These are phyloP conservation scores for Saraca asoca DNA, from an alignment of 331 rosid genomes.

Conservation along the genomic window DNA sequence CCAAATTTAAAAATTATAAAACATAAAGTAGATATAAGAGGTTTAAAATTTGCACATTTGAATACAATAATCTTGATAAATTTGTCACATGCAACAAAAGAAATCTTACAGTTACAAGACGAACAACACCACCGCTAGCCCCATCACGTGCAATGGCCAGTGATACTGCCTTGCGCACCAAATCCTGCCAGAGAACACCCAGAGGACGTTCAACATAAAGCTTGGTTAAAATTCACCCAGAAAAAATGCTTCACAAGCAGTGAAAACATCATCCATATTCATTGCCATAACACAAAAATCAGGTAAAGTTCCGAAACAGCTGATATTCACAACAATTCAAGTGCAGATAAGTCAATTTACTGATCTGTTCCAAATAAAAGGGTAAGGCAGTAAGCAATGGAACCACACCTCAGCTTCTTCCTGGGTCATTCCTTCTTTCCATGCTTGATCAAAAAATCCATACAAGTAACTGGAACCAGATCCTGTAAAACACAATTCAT, in stretches of 20 bases:
- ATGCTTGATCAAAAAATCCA: constrained; percentile 93
- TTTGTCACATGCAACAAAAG: constrained; percentile 6
- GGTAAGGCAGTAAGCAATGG: background rate
- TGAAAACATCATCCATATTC: no score
- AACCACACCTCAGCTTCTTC: constrained; percentile 96
- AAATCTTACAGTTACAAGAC: constrained; percentile 78
- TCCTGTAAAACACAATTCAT: constrained; percentile 51
- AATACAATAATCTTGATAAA: background rate
- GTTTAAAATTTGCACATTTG: constrained; percentile 1
- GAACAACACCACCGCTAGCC: constrained; percentile 98
- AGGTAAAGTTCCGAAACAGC: constrained; percentile 1
- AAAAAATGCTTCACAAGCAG: background rate
- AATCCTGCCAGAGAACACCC: constrained; percentile 51
- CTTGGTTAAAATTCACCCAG: background rate
- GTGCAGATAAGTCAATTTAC: background rate
- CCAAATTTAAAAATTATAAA: background rate
- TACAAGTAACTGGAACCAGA: constrained; percentile 98
- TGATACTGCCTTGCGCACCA: constrained; percentile 93
- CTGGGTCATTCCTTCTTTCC: constrained; percentile 97
- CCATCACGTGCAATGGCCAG: constrained; percentile 98
- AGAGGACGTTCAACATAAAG: constrained; percentile 19
- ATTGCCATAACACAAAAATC: background rate
- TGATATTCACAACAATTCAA: constrained; percentile 14
- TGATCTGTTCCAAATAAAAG: background rate
- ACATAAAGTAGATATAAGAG: background rate